phyloP scores from a whole-genome alignment of 768 basidiomycete genomes.

The Psilocybe azurescens region DNA sequence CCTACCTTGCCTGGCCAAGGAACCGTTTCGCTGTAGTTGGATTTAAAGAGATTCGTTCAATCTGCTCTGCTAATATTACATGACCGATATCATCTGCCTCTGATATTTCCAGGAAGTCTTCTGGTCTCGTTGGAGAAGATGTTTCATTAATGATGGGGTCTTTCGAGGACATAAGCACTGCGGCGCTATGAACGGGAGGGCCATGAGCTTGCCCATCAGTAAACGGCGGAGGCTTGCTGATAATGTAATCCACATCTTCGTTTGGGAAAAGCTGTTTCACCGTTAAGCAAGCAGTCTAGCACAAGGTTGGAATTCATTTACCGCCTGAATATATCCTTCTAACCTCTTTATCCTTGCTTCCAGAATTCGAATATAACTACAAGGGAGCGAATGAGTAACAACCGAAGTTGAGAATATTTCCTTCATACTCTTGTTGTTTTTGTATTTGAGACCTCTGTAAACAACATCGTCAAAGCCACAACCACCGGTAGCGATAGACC shows the following conservation, averaged over 20 bases:
- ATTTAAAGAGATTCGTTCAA: background rate
- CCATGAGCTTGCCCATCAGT: background rate
- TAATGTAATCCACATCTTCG: slow-evolving; percentile 4
- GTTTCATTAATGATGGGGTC: slow-evolving; percentile 4
- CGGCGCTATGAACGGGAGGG: background rate
- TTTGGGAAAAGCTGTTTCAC: background rate
- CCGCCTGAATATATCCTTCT: background rate
- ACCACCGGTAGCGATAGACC: background rate
- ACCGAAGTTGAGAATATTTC: background rate
- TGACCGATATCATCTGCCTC: slow-evolving; percentile 6
- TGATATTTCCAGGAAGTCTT: background rate
- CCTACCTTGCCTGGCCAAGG: slow-evolving; percentile 3
- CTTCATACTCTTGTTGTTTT: slow-evolving; percentile 15
- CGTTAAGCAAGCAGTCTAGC: background rate
- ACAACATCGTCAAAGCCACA: background rate
- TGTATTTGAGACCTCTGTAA: slow-evolving; percentile 11
- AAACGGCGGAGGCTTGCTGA: background rate
- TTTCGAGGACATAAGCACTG: background rate
- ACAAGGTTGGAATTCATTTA: background rate
- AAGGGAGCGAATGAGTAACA: background rate
- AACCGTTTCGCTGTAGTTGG: background rate
- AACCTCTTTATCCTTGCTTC: background rate
- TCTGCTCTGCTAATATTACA: background rate
- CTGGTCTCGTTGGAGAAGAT: background rate
- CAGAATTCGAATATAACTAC: background rate